These are phyloP conservation scores for Knufia petricola DNA, from an alignment of 2,329 filamentous ascomycete genomes.

Conservation along the genomic window DNA sequence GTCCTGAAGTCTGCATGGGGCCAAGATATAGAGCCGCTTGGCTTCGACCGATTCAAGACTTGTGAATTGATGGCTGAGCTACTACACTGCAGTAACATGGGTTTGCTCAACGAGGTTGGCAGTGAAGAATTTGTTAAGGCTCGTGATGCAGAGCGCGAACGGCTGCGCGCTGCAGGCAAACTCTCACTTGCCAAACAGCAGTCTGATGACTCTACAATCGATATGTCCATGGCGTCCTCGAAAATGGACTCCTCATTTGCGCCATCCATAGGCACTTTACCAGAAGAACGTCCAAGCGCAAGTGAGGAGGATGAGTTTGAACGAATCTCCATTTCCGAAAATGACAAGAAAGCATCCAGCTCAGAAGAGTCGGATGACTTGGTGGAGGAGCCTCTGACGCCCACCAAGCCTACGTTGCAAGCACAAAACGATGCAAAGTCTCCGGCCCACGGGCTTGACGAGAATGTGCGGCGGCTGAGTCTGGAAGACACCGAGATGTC, in stretches of 20 bases:
- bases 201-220: constrained; percentile 44
- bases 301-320: constrained; percentile 90
- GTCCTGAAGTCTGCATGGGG: constrained; percentile 82
- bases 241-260: constrained; percentile 32
- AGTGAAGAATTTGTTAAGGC: constrained; percentile 76
- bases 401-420: constrained; percentile 24
- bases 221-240: constrained; percentile 43
- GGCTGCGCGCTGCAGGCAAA: constrained; percentile 65
- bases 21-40: constrained; percentile 80
- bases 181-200: constrained; percentile 40
- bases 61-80: constrained; percentile 98
- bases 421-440: constrained; percentile 31
- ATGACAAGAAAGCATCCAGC: constrained; percentile 18
- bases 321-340: constrained; percentile 58
- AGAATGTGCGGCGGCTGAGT: constrained; percentile 45
- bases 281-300: constrained; percentile 57
- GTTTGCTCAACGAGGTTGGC: constrained; percentile 79
- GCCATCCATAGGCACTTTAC: constrained; percentile 37
- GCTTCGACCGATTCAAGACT: constrained; percentile 97
- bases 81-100: constrained; percentile 98
- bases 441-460: constrained; percentile 46
- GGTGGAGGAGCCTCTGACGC: constrained; percentile 67
- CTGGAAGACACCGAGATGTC: constrained; percentile 41
- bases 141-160: constrained; percentile 72
- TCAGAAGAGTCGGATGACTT: constrained; percentile 49